Conservation (phyloP, 768 basidiomycete genomes). For the Amanita pallidorosea region DNA sequence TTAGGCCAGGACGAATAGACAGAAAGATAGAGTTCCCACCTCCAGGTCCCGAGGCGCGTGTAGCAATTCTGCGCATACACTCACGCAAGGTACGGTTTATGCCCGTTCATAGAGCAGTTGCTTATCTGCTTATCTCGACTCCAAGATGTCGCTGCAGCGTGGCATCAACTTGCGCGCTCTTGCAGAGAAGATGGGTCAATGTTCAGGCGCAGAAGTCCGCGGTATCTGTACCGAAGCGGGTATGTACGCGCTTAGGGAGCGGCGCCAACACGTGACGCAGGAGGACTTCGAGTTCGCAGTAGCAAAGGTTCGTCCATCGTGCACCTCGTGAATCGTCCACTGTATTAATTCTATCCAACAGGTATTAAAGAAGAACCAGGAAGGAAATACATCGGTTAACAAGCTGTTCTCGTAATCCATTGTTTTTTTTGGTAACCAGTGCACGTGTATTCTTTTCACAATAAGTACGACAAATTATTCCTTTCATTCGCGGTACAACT, state of each 20-base stretch:
- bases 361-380: slow-evolving; percentile 86
- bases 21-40: slow-evolving; percentile 98
- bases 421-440: slow-evolving; percentile 2
- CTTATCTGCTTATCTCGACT: slow-evolving; percentile 15
- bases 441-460: background rate
- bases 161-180: slow-evolving; percentile 91
- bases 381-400: slow-evolving; percentile 78
- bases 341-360: slow-evolving; percentile 10
- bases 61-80: slow-evolving; percentile 95
- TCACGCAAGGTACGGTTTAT: slow-evolving; percentile 65
- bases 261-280: slow-evolving; percentile 89
- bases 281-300: slow-evolving; percentile 28
- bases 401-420: slow-evolving; percentile 56
- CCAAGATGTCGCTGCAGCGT: slow-evolving; percentile 91
- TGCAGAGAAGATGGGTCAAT: slow-evolving; percentile 99
- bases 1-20: slow-evolving; percentile 93
- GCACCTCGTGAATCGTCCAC: background rate
- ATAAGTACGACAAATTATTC: background rate
- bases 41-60: slow-evolving; percentile 82
- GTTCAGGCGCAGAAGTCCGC: slow-evolving; percentile 94
- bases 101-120: background rate
- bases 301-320: slow-evolving; percentile 9
- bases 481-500: background rate
- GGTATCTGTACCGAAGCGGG: slow-evolving; percentile 43
- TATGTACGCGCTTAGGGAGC: slow-evolving; percentile 94